Percentiles rank a stretch among this genome's conserved stretches.
phyloP scores from a whole-genome alignment of 257 asterid genomes.

The Nicotiana paniculata region DNA sequence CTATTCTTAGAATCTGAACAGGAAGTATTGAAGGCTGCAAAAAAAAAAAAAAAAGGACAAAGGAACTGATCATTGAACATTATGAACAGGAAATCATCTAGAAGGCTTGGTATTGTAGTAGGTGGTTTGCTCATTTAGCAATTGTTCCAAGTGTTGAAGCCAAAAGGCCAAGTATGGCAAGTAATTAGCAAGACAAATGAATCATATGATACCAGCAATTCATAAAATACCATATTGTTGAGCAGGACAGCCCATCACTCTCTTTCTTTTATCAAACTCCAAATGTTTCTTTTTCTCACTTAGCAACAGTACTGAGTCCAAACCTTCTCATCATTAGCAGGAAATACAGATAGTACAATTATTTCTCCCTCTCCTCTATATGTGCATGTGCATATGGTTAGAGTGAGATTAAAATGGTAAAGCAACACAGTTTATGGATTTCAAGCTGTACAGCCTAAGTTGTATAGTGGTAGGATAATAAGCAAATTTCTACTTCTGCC shows the following conservation, averaged over 20 bases:
- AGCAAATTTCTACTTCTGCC: not conserved
- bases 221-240: not conserved
- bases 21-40: slow-evolving; percentile 96
- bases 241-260: not conserved
- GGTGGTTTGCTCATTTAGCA: not conserved
- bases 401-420: not conserved
- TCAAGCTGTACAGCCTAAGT: not conserved
- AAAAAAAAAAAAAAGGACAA: not conserved
- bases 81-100: not conserved
- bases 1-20: slow-evolving; percentile 84
- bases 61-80: not conserved
- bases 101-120: not conserved
- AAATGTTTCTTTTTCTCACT: not conserved
- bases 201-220: not conserved
- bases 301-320: not conserved
- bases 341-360: not conserved
- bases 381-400: not conserved
- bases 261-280: not conserved
- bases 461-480: not conserved
- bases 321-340: not conserved
- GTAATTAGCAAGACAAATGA: not conserved
- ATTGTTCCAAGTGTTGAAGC: not conserved
- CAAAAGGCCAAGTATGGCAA: not conserved
- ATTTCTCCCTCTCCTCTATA: not conserved
- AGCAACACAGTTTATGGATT: not conserved